Evolutionary conservation across 2,329 filamentous ascomycete genomes (phyloP).

Genomic region (Chaetomium sp.): DNA sequence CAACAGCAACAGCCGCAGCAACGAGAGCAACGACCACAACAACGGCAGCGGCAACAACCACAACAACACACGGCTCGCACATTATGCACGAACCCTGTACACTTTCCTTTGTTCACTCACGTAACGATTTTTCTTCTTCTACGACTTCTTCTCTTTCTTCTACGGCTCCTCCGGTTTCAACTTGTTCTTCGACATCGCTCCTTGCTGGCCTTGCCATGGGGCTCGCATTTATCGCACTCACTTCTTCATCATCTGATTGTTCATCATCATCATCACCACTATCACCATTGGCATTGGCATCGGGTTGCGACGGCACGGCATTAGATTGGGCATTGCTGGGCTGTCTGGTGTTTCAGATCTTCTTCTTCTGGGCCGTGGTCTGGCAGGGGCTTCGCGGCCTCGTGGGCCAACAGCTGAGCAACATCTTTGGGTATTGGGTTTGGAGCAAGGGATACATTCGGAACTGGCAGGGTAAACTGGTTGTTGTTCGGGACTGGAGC

Average conservation of each 20-base stretch:
- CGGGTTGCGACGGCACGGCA: conserved; percentile 8
- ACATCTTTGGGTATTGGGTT: conserved; percentile 5
- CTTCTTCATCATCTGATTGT: conserved; percentile 10
- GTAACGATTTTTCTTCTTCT: conserved; percentile 8
- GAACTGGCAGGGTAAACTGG: conserved; percentile 6
- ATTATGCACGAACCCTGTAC: conserved; percentile 21
- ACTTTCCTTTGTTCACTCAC: conserved; percentile 21
- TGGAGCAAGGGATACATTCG: conserved; percentile 9
- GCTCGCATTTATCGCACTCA: conserved; percentile 17
- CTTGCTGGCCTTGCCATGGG: conserved; percentile 13
- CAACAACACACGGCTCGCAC: conserved; percentile 7
- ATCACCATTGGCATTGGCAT: neutral
- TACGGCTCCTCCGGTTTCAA: conserved; percentile 1
- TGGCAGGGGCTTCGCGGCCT: conserved; percentile 10
- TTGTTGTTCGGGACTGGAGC: neutral
- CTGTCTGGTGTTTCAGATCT: conserved; percentile 18
- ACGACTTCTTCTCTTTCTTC: neutral
- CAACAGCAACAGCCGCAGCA: no score
- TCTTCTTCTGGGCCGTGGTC: conserved; percentile 18
- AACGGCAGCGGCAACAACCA: neutral
- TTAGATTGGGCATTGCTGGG: conserved; percentile 20
- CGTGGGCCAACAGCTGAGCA: neutral
- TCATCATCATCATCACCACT: conserved; percentile 5
- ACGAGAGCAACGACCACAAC: no score
- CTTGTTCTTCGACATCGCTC: conserved; percentile 2